phyloP scores from a whole-genome alignment of 176 grass and related monocot species.

The Rhipidocladum racemiflorum region DNA sequence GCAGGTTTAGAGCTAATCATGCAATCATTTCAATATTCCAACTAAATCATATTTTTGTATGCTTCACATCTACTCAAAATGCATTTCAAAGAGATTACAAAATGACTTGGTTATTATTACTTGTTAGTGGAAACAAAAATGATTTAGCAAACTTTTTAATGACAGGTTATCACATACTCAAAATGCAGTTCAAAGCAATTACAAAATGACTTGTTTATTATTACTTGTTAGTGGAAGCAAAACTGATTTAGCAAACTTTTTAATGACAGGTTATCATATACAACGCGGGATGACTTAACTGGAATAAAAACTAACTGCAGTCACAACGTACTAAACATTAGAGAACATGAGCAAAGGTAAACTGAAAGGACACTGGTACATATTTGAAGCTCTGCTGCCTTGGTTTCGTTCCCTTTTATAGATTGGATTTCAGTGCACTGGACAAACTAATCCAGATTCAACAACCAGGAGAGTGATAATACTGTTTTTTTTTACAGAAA shows the following conservation, averaged over 20 bases:
- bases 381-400: conserved; percentile 4
- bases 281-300: not conserved
- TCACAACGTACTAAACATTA: not conserved
- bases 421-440: not conserved
- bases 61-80: conserved; percentile 5
- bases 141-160: not conserved
- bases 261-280: not conserved
- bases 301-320: not conserved
- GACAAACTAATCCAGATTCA: not conserved
- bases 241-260: conserved; percentile 1
- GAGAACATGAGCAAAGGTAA: not conserved
- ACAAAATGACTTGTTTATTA: conserved; percentile 13
- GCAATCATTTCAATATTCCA: conserved; percentile 55
- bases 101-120: conserved; percentile 15
- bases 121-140: not conserved
- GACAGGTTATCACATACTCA: not conserved
- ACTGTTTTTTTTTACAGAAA: not conserved
- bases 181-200: not conserved
- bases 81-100: not conserved
- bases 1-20: conserved; percentile 82
- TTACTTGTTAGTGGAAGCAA: not conserved
- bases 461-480: not conserved
- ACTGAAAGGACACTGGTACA: not conserved
- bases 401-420: conserved; percentile 8
- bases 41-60: conserved; percentile 39